phyloP scores from a whole-genome alignment of 2,329 filamentous ascomycete genomes.

The Periconia digitata region DNA sequence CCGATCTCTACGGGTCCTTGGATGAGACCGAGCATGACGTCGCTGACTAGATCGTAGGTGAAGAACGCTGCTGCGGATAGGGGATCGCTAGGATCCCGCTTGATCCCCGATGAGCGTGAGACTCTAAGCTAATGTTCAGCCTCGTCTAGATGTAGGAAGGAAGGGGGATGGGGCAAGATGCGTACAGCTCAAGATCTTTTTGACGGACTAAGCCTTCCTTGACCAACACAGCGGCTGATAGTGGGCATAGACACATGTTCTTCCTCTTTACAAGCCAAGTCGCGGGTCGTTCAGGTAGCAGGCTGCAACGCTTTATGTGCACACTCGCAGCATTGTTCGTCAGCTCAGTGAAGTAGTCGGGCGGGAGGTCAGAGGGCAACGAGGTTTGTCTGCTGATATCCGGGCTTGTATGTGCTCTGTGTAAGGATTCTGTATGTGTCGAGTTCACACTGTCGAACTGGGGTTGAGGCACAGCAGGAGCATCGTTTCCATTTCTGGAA shows the following conservation, averaged over 20 bases:
- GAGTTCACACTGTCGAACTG: too few species aligned
- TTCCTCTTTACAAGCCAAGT: slow-evolving; percentile 31
- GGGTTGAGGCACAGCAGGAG: too few species aligned
- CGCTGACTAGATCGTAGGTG: slow-evolving; percentile 24
- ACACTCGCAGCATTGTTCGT: slow-evolving; percentile 8
- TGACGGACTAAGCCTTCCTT: slow-evolving; percentile 25
- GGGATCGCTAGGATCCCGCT: slow-evolving; percentile 28
- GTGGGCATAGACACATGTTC: slow-evolving; percentile 23
- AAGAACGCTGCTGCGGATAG: slow-evolving; percentile 21
- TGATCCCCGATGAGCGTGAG: slow-evolving; percentile 12
- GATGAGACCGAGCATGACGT: slow-evolving; percentile 21
- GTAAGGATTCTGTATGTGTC: background rate
- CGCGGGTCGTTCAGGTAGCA: slow-evolving; percentile 27
- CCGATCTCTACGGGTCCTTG: slow-evolving; percentile 24
- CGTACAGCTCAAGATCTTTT: slow-evolving; percentile 32
- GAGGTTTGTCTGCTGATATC: background rate
- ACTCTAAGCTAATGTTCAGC: slow-evolving; percentile 7
- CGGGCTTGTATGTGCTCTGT: background rate
- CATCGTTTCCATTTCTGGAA: background rate
- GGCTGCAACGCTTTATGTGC: slow-evolving; percentile 20
- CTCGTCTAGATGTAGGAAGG: background rate
- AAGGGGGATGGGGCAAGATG: background rate
- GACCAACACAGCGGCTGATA: slow-evolving; percentile 30
- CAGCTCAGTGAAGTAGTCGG: slow-evolving; percentile 17
- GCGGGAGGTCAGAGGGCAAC: slow-evolving; percentile 1